Percentiles rank a stretch among this genome's conserved stretches.
Conservation (phyloP, 345 rosid species). For the Gossypium longicalyx region DNA sequence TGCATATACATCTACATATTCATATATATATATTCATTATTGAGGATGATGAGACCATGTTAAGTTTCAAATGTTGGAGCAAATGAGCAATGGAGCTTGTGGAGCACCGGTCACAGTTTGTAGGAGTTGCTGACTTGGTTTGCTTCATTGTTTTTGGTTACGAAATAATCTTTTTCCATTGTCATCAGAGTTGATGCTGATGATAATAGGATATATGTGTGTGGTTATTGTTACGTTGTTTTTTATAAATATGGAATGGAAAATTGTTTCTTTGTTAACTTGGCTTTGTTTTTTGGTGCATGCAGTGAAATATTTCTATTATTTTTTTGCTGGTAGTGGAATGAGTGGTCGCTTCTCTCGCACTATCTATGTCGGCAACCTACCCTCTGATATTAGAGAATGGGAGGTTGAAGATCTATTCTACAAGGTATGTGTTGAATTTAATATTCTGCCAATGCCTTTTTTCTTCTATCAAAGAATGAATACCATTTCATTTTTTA, state of each 20-base stretch:
- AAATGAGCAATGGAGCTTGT: constrained; percentile 58
- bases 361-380: constrained; percentile 90
- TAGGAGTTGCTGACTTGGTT: constrained; percentile 90
- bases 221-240: constrained; percentile 26
- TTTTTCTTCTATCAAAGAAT: neutral
- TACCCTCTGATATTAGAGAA: constrained; percentile 87
- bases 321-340: constrained; percentile 33
- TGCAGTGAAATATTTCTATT: constrained; percentile 34
- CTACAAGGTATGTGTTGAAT: constrained; percentile 64
- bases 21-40: no score
- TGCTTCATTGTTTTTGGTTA: constrained; percentile 55
- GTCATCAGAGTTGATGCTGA: constrained; percentile 8
- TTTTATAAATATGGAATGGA: neutral
- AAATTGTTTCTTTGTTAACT: constrained; percentile 19
- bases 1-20: no score
- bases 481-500: neutral
- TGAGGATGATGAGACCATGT: neutral
- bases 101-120: constrained; percentile 44
- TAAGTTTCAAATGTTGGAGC: constrained; percentile 20
- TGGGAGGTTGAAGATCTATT: constrained; percentile 86
- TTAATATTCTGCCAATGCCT: neutral
- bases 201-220: constrained; percentile 25
- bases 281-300: constrained; percentile 6
- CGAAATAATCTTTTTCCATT: neutral
- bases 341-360: constrained; percentile 98